phyloP scores from a whole-genome alignment of 2,329 filamentous ascomycete genomes.

The Magnaporthiopsis rhizophila region DNA sequence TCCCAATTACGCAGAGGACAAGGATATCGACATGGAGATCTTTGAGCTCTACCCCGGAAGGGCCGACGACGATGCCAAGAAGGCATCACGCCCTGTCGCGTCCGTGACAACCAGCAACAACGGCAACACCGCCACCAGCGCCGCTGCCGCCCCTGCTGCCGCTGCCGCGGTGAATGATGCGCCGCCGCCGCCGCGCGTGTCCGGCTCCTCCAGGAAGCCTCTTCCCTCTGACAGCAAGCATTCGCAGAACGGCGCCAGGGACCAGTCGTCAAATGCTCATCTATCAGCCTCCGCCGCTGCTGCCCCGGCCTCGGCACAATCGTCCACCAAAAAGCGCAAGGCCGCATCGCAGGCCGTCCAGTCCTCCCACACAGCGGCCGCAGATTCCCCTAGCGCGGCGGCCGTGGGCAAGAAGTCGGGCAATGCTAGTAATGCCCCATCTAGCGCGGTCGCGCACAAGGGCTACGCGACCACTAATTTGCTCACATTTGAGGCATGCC shows the following conservation, averaged over 20 bases:
- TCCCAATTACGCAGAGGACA: constrained; percentile 92
- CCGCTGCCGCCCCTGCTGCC: constrained; percentile 24
- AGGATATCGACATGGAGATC: constrained; percentile 77
- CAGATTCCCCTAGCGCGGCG: constrained; percentile 2
- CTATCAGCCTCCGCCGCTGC: not conserved
- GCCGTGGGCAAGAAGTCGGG: not conserved
- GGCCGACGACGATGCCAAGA: constrained; percentile 50
- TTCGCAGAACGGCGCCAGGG: constrained; percentile 28
- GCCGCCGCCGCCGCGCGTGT: constrained; percentile 13
- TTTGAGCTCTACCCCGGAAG: constrained; percentile 60
- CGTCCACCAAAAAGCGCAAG: constrained; percentile 76
- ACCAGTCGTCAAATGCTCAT: constrained; percentile 14
- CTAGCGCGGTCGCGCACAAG: constrained; percentile 12
- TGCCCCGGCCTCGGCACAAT: constrained; percentile 34
- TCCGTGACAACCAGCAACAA: constrained; percentile 19
- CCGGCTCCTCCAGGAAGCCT: constrained; percentile 20
- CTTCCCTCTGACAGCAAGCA: constrained; percentile 28
- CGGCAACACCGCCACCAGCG: not conserved
- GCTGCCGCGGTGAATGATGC: constrained; percentile 15
- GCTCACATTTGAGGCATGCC: constrained; percentile 74
- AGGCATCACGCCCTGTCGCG: constrained; percentile 35
- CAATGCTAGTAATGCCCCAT: constrained; percentile 1
- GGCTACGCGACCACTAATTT: constrained; percentile 67
- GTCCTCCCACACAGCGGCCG: constrained; percentile 17
- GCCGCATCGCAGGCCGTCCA: constrained; percentile 40